These are phyloP conservation scores for Bruguiera parviflora DNA, from an alignment of 345 rosid genomes.

Conservation along the genomic window DNA sequence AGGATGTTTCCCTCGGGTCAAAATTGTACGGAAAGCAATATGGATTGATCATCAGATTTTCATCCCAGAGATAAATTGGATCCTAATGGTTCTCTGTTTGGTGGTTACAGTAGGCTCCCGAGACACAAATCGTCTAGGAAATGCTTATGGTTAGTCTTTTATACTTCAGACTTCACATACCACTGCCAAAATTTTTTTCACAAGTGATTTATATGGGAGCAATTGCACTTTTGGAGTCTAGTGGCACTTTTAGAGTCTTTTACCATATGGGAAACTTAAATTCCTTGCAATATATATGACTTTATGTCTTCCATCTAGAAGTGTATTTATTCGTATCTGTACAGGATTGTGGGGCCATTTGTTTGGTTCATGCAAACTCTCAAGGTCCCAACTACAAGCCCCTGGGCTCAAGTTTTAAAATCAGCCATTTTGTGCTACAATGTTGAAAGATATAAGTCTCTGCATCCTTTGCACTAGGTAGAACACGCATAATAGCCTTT, in stretches of 20 bases:
- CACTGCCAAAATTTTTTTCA: neutral
- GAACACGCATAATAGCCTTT: too few species aligned
- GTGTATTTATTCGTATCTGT: neutral
- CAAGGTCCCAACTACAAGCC: too few species aligned
- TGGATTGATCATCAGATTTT: slow-evolving; percentile 81
- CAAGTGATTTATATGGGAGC: neutral
- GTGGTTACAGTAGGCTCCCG: slow-evolving; percentile 58
- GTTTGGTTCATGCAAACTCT: too few species aligned
- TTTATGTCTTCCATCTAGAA: neutral
- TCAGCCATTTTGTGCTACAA: too few species aligned
- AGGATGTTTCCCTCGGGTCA: slow-evolving; percentile 94
- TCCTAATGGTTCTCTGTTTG: slow-evolving; percentile 78
- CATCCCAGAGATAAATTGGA: slow-evolving; percentile 97
- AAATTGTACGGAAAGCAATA: slow-evolving; percentile 78
- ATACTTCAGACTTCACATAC: slow-evolving; percentile 1
- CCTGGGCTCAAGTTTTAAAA: too few species aligned
- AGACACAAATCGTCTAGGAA: slow-evolving; percentile 59
- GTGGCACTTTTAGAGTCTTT: neutral
- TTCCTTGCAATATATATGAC: neutral
- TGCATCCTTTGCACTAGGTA: too few species aligned
- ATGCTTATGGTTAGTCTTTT: slow-evolving; percentile 68
- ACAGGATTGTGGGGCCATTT: neutral
- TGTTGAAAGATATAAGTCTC: too few species aligned
- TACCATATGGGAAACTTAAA: neutral
- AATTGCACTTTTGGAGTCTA: neutral